Conservation (phyloP, 371 early-diverging fungal species). For the Coemansia sp. region DNA sequence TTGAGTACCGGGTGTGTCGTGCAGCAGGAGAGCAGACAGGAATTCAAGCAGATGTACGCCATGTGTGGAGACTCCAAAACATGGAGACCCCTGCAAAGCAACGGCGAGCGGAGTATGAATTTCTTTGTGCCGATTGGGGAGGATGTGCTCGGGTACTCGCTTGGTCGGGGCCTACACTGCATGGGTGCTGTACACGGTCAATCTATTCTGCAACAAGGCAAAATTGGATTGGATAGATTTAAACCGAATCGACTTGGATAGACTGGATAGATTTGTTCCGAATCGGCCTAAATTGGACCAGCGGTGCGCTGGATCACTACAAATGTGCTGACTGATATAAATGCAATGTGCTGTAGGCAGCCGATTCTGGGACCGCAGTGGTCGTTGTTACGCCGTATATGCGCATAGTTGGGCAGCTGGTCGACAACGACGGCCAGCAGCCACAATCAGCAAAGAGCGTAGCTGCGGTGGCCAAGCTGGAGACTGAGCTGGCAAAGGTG, state of each 20-base stretch:
- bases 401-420: conserved; percentile 17
- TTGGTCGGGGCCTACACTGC: not conserved
- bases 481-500: conserved; percentile 30
- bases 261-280: too few relatives aligned
- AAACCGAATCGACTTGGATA: too few relatives aligned
- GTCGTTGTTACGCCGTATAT: conserved; percentile 23
- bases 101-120: conserved; percentile 5
- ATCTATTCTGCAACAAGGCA: not conserved
- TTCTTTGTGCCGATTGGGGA: not conserved
- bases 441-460: not conserved
- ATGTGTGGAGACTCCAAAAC: conserved; percentile 6
- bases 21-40: conserved; percentile 1
- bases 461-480: conserved; percentile 25
- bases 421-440: not conserved
- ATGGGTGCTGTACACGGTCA: not conserved
- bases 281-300: too few relatives aligned
- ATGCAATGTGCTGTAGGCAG: conserved; percentile 1
- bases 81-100: conserved; percentile 9
- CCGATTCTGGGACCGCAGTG: not conserved
- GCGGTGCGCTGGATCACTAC: too few relatives aligned
- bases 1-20: not conserved
- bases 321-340: not conserved
- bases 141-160: not conserved
- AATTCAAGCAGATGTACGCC: not conserved
- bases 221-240: too few relatives aligned